Percentiles rank a stretch among this genome's conserved stretches.
Evolutionary conservation across 1,284 basidiomycete species (phyloP).

Genomic region (Trametes versicolor): DNA sequence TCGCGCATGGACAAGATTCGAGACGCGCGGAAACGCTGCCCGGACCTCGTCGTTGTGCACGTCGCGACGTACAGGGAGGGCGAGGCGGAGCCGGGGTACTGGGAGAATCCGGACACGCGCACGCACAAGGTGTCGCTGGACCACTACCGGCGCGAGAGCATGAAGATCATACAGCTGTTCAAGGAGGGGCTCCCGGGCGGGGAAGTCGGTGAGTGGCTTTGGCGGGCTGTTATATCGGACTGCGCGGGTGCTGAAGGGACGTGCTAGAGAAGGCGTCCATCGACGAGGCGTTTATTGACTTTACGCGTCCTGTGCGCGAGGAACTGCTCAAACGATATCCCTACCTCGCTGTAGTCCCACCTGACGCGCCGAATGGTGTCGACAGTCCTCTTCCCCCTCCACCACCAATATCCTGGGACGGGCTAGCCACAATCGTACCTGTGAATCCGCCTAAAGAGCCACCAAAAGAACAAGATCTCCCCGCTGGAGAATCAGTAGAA

Average conservation of each 20-base stretch:
- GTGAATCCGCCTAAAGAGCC: constrained; percentile 48
- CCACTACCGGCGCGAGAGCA: constrained; percentile 90
- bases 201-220: constrained; percentile 65
- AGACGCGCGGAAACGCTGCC: constrained; percentile 89
- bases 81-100: constrained; percentile 88
- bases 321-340: constrained; percentile 80
- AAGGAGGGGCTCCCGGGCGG: constrained; percentile 79
- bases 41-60: constrained; percentile 87
- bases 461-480: constrained; percentile 14
- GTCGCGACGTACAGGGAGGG: constrained; percentile 96
- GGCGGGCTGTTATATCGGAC: background rate
- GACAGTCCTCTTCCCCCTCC: constrained; percentile 89
- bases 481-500: constrained; percentile 2
- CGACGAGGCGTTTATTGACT: constrained; percentile 91
- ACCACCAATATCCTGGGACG: constrained; percentile 74
- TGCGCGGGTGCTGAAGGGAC: constrained; percentile 5
- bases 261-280: constrained; percentile 82
- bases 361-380: constrained; percentile 72
- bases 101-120: constrained; percentile 84
- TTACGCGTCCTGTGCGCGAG: constrained; percentile 82
- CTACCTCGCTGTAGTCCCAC: constrained; percentile 75
- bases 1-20: constrained; percentile 83
- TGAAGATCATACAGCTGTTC: constrained; percentile 90
- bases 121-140: constrained; percentile 99
- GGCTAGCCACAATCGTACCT: constrained; percentile 78